These are phyloP conservation scores for Rhizopogon vulgaris DNA, from an alignment of 768 basidiomycete species.

Conservation along the genomic window DNA sequence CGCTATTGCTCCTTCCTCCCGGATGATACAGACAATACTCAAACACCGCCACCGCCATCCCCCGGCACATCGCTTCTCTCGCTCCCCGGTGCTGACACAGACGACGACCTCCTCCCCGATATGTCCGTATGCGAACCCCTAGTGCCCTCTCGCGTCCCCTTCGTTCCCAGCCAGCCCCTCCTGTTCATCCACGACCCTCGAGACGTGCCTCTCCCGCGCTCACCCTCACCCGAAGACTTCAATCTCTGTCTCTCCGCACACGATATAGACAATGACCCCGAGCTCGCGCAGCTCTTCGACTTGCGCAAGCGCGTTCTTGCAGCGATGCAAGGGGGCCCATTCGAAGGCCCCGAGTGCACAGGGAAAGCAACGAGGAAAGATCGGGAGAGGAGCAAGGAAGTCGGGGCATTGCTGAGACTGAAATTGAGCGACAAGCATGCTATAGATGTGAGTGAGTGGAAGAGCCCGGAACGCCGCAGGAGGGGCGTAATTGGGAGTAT, in stretches of 20 bases:
- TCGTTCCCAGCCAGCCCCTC: conserved; percentile 21
- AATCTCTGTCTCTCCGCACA: conserved; percentile 28
- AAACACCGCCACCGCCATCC: conserved; percentile 12
- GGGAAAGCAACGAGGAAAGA: conserved; percentile 36
- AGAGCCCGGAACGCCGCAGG: conserved; percentile 18
- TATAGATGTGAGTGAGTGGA: conserved; percentile 17
- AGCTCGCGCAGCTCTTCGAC: conserved; percentile 33
- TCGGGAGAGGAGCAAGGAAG: conserved; percentile 50
- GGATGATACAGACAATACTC: conserved; percentile 21
- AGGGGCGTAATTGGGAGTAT: conserved; percentile 24
- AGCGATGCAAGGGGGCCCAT: conserved; percentile 28
- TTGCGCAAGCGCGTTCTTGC: conserved; percentile 32
- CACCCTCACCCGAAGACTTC: conserved; percentile 38
- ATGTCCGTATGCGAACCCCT: conserved; percentile 1
- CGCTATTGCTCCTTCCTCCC: conserved; percentile 23
- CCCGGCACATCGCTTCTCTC: conserved; percentile 26
- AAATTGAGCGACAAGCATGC: conserved; percentile 36
- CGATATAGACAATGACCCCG: conserved; percentile 29
- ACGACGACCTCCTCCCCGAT: conserved; percentile 34
- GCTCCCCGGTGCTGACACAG: conserved; percentile 38
- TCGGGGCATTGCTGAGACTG: conserved; percentile 48
- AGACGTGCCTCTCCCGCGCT: conserved; percentile 32
- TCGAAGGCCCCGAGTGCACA: conserved; percentile 33
- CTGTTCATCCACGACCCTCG: conserved; percentile 39
- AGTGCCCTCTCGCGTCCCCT: neutral